Percentiles rank a stretch among this genome's conserved stretches.
phyloP scores from a whole-genome alignment of 2,329 filamentous ascomycete species.

The Clathrospora elynae region DNA sequence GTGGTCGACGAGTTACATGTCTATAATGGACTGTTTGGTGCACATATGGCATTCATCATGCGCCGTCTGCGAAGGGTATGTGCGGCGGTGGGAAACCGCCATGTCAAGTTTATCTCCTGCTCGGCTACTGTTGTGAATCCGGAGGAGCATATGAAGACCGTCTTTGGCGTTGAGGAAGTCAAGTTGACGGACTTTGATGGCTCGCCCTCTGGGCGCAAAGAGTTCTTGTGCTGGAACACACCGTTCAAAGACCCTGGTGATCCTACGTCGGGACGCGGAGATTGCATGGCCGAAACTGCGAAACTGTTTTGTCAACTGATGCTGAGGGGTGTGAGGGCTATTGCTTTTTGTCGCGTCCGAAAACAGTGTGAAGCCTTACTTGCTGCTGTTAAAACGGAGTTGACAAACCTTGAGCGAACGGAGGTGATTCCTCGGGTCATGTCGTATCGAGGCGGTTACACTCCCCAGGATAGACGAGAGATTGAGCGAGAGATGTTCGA shows the following conservation, averaged over 20 bases:
- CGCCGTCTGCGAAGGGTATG: slow-evolving; percentile 84
- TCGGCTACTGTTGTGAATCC: slow-evolving; percentile 97
- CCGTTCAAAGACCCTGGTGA: slow-evolving; percentile 89
- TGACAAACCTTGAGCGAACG: slow-evolving; percentile 71
- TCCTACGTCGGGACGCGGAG: slow-evolving; percentile 82
- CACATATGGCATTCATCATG: slow-evolving; percentile 95
- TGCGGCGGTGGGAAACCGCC: slow-evolving; percentile 82
- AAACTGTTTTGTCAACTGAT: slow-evolving; percentile 89
- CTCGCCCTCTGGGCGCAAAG: slow-evolving; percentile 88
- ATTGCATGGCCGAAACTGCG: slow-evolving; percentile 82
- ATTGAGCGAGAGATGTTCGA: slow-evolving; percentile 98
- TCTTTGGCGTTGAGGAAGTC: slow-evolving; percentile 88
- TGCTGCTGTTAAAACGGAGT: slow-evolving; percentile 76
- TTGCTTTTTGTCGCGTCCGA: slow-evolving; percentile 87
- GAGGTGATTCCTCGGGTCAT: slow-evolving; percentile 83
- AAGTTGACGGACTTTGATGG: slow-evolving; percentile 87
- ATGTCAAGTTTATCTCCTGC: slow-evolving; percentile 90
- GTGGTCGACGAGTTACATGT: slow-evolving; percentile 88
- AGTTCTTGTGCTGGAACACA: slow-evolving; percentile 98
- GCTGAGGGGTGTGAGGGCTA: slow-evolving; percentile 84
- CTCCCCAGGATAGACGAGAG: slow-evolving; percentile 80
- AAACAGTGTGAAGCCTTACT: slow-evolving; percentile 88
- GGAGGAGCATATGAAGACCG: slow-evolving; percentile 84
- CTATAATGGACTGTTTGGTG: slow-evolving; percentile 93
- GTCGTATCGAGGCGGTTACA: slow-evolving; percentile 95